Percentiles rank a stretch among this genome's conserved stretches.
Conservation (phyloP, 169 alveolate genomes). For the Cryptosporidium canis region DNA sequence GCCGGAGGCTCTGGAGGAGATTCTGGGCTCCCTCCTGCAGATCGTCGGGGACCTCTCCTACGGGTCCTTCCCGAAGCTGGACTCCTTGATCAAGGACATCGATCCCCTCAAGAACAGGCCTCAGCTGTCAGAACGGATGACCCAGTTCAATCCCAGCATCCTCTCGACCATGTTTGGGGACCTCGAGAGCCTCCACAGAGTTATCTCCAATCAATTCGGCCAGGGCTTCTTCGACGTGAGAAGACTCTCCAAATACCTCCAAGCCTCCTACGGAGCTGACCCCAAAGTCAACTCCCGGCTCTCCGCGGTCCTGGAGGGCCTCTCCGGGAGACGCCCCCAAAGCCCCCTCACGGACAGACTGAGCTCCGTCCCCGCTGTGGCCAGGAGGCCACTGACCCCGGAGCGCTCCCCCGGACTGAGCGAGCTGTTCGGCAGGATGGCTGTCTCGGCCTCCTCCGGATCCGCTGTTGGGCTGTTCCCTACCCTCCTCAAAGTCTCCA, state of each 20-base stretch:
- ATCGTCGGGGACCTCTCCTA: slow-evolving; percentile 4
- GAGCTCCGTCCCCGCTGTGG: background rate
- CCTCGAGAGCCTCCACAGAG: background rate
- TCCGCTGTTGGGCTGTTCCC: background rate
- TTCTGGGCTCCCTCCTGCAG: background rate
- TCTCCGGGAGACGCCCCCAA: too few relatives aligned
- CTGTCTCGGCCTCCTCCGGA: background rate
- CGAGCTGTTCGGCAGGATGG: background rate
- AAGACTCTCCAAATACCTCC: background rate
- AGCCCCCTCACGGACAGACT: background rate
- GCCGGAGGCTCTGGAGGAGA: background rate
- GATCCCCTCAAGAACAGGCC: background rate
- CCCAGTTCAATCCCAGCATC: background rate
- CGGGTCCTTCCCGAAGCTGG: background rate
- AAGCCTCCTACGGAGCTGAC: background rate
- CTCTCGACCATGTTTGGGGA: background rate
- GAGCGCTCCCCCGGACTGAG: background rate
- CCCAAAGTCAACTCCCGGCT: background rate
- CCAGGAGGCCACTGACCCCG: too few relatives aligned
- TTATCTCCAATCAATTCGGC: background rate
- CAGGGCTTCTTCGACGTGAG: background rate
- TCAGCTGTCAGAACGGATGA: too few relatives aligned
- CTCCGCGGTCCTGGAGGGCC: background rate
- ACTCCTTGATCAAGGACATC: background rate
- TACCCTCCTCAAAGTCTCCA: background rate